Conservation (phyloP, 495 filamentous ascomycete species). For the Hyaloscypha hepaticicola region DNA sequence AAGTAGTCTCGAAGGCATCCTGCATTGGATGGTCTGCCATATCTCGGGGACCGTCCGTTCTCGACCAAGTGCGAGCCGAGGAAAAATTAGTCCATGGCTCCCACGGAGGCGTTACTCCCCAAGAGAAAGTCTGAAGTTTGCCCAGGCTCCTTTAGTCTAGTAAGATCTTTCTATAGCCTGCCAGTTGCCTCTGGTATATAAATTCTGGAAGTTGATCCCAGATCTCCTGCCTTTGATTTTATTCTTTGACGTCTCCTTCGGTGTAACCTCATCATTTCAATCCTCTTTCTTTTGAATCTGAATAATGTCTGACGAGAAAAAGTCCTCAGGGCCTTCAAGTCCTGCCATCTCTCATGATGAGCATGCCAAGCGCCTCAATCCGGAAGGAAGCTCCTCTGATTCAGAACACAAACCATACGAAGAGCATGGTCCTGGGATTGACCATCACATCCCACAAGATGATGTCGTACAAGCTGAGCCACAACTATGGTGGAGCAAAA, state of each 20-base stretch:
- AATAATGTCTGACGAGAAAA: neutral
- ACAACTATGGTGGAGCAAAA: constrained; percentile 42
- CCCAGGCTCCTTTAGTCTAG: neutral
- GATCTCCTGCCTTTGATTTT: neutral
- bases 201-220: neutral
- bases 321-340: neutral
- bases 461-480: constrained; percentile 19
- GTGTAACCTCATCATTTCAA: neutral
- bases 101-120: neutral
- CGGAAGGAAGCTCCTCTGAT: constrained; percentile 2
- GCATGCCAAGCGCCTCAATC: constrained; percentile 8
- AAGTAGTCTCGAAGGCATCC: neutral
- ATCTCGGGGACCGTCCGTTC: neutral
- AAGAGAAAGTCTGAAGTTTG: neutral
- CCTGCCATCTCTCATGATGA: constrained; percentile 19
- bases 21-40: neutral
- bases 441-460: constrained; percentile 27
- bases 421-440: constrained; percentile 29
- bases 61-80: neutral
- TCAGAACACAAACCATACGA: constrained; percentile 15
- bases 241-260: neutral
- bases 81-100: neutral
- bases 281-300: neutral
- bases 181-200: neutral
- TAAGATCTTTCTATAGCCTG: neutral